Conservation (phyloP, 2,329 filamentous ascomycete genomes). For the Clarireedia hainanense region DNA sequence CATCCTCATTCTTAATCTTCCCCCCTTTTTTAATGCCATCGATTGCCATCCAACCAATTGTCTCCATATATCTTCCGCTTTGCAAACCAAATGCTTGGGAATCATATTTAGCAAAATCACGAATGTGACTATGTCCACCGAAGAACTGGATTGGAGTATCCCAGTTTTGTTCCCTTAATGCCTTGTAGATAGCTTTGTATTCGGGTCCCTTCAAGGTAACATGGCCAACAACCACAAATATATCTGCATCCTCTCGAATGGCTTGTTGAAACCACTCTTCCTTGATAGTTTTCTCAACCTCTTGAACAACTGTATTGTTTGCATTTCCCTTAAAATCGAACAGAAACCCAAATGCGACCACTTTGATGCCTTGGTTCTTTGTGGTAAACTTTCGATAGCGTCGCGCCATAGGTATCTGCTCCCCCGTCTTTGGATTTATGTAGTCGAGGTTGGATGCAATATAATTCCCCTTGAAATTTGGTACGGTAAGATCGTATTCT, state of each 20-base stretch:
- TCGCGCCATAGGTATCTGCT: slow-evolving; percentile 67
- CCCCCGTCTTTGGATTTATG: slow-evolving; percentile 60
- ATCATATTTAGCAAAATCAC: slow-evolving; percentile 77
- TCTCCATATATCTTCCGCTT: slow-evolving; percentile 90
- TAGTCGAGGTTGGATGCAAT: slow-evolving; percentile 92
- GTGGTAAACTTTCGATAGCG: slow-evolving; percentile 87
- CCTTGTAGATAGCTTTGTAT: slow-evolving; percentile 67
- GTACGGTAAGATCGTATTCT: slow-evolving; percentile 74
- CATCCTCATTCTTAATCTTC: slow-evolving; percentile 19
- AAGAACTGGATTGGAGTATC: slow-evolving; percentile 86
- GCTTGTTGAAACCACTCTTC: slow-evolving; percentile 85
- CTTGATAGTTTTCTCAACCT: slow-evolving; percentile 71
- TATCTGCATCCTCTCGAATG: slow-evolving; percentile 74
- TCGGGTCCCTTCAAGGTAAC: slow-evolving; percentile 75
- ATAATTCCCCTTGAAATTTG: slow-evolving; percentile 73
- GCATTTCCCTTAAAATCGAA: slow-evolving; percentile 89
- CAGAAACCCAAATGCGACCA: slow-evolving; percentile 87
- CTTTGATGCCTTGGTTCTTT: slow-evolving; percentile 74
- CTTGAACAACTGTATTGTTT: slow-evolving; percentile 81
- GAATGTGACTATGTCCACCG: slow-evolving; percentile 82
- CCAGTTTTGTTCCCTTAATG: slow-evolving; percentile 69
- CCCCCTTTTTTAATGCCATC: slow-evolving; percentile 42
- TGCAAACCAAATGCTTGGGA: slow-evolving; percentile 70
- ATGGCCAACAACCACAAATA: slow-evolving; percentile 83
- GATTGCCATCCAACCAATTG: slow-evolving; percentile 87